Conservation (phyloP, 495 filamentous ascomycete species). For the Hypoxylon rickii region DNA sequence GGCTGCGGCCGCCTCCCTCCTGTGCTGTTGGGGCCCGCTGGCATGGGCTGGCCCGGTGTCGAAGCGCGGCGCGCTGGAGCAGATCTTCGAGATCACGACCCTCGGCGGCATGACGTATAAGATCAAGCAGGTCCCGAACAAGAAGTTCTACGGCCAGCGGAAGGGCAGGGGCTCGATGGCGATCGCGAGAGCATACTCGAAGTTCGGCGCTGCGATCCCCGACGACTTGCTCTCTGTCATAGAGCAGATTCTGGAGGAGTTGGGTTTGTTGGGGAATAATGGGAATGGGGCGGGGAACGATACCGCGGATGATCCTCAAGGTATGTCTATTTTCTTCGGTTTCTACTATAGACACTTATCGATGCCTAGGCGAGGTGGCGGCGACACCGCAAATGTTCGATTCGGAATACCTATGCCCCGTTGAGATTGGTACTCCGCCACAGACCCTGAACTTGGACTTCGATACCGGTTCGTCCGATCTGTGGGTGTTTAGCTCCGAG, state of each 20-base stretch:
- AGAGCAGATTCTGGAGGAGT: conserved; percentile 36
- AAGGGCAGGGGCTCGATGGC: conserved; percentile 46
- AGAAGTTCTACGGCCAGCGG: conserved; percentile 36
- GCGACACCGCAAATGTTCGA: conserved; percentile 60
- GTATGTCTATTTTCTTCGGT: conserved; percentile 8
- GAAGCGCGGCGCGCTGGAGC: conserved; percentile 21
- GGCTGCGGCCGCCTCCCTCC: conserved; percentile 21
- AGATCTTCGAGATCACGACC: conserved; percentile 35
- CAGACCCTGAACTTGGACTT: conserved; percentile 74
- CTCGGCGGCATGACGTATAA: conserved; percentile 48
- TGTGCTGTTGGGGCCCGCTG: conserved; percentile 14
- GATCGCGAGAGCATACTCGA: conserved; percentile 49
- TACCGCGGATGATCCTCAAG: conserved; percentile 23
- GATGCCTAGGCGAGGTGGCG: conserved; percentile 43
- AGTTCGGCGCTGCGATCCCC: conserved; percentile 43
- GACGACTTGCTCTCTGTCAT: conserved; percentile 38
- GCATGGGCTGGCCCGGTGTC: conserved; percentile 28
- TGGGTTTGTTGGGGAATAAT: conserved; percentile 35
- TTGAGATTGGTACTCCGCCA: conserved; percentile 71
- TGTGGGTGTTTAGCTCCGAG: conserved; percentile 65
- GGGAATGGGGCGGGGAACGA: conserved; percentile 22
- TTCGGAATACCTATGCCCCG: conserved; percentile 65
- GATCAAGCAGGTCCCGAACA: conserved; percentile 47
- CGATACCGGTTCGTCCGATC: conserved; percentile 76
- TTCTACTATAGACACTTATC: neutral